phyloP scores from a whole-genome alignment of 1,284 basidiomycete genomes.

The Heterobasidion occidentale region DNA sequence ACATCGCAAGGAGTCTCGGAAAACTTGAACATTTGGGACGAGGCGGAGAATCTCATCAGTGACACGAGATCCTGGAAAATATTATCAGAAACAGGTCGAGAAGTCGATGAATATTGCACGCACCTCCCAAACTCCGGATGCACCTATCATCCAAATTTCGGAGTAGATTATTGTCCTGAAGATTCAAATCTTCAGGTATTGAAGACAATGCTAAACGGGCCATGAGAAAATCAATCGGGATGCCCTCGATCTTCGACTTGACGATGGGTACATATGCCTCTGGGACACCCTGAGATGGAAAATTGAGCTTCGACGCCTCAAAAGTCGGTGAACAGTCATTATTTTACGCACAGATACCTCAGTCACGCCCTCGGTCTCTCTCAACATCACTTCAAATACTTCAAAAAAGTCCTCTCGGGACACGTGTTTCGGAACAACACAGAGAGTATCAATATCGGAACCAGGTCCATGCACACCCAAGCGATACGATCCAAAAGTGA shows the following conservation, averaged over 20 bases:
- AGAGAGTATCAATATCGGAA: slow-evolving; percentile 97
- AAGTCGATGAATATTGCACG: slow-evolving; percentile 13
- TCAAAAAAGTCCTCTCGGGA: slow-evolving; percentile 95
- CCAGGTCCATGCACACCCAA: slow-evolving; percentile 96
- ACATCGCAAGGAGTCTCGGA: slow-evolving; percentile 89
- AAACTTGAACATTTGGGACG: slow-evolving; percentile 92
- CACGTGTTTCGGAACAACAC: slow-evolving; percentile 95
- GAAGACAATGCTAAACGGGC: slow-evolving; percentile 77
- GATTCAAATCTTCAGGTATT: slow-evolving; percentile 86
- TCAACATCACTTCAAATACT: slow-evolving; percentile 86
- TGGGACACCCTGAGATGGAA: slow-evolving; percentile 70
- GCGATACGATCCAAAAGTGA: slow-evolving; percentile 96
- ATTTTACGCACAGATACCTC: slow-evolving; percentile 77
- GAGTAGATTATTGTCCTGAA: slow-evolving; percentile 88
- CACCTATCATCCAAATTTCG: slow-evolving; percentile 93
- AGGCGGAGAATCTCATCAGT: slow-evolving; percentile 95
- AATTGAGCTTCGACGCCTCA: slow-evolving; percentile 8
- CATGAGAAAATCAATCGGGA: slow-evolving; percentile 93
- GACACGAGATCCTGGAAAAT: slow-evolving; percentile 76
- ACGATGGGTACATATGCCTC: slow-evolving; percentile 97
- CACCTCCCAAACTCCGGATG: slow-evolving; percentile 91
- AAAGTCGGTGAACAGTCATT: neutral
- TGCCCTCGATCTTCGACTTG: slow-evolving; percentile 85
- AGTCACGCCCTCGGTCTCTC: slow-evolving; percentile 77
- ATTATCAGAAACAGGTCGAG: slow-evolving; percentile 1